Conservation (phyloP, 768 basidiomycete species). For the Trametes cubensis region DNA sequence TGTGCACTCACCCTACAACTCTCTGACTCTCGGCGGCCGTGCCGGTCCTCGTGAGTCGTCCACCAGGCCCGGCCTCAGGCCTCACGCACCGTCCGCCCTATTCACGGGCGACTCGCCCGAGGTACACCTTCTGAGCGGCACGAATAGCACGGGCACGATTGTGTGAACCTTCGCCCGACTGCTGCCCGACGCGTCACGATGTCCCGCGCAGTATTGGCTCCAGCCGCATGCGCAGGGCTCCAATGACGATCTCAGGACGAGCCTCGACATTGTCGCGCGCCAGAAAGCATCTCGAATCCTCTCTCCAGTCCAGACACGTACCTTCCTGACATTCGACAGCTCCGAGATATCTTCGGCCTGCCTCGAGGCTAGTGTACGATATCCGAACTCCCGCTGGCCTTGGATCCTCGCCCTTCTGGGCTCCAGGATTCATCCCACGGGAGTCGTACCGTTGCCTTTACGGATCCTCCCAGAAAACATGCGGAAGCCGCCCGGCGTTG, state of each 20-base stretch:
- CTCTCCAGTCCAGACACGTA: slow-evolving; percentile 4
- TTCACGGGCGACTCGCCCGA: neutral
- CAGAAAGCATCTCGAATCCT: neutral
- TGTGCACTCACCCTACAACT: neutral
- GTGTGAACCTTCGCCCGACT: neutral
- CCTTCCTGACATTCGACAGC: neutral
- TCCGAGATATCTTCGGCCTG: neutral
- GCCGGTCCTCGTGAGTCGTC: neutral
- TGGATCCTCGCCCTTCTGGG: neutral
- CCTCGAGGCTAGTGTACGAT: slow-evolving; percentile 17
- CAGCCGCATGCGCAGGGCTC: neutral
- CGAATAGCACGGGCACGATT: too few species aligned
- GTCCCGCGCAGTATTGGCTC: neutral
- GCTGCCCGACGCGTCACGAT: neutral
- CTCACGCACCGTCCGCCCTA: neutral
- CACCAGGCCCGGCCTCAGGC: neutral
- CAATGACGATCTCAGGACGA: neutral
- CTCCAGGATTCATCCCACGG: neutral
- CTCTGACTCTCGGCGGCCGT: slow-evolving; percentile 1
- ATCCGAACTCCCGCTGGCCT: neutral
- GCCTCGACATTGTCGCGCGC: slow-evolving; percentile 1
- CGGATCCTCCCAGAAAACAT: neutral
- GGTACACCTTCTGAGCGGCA: neutral
- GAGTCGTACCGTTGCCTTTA: neutral
- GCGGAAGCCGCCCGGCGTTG: neutral